phyloP scores from a whole-genome alignment of 306 rosid genomes.

The Cicer cuneatum region DNA sequence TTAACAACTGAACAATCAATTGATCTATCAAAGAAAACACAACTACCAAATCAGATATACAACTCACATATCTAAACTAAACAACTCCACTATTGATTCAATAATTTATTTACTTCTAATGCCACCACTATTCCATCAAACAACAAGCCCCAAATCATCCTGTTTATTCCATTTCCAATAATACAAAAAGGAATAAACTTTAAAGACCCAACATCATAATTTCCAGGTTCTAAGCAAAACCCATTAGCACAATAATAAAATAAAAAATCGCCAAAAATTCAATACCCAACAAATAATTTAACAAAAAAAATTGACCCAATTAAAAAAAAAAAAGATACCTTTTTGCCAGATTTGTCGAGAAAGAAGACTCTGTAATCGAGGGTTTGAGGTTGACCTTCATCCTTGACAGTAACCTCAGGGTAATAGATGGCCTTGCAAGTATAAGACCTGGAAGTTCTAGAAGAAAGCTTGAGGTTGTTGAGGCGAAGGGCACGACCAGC shows the following conservation, averaged over 20 bases:
- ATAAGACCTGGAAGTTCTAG: slow-evolving; percentile 50
- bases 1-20: slow-evolving; percentile 10
- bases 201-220: slow-evolving; percentile 35
- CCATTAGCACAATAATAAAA: not conserved
- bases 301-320: not conserved
- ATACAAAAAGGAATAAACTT: slow-evolving; percentile 33
- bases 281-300: not conserved
- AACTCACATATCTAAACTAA: slow-evolving; percentile 7
- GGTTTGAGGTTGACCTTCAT: slow-evolving; percentile 80
- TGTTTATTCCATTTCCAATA: slow-evolving; percentile 8
- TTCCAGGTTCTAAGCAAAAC: not conserved
- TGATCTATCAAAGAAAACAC: slow-evolving; percentile 20
- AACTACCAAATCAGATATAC: slow-evolving; percentile 22
- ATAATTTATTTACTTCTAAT: not conserved
- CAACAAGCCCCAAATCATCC: slow-evolving; percentile 20
- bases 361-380: slow-evolving; percentile 85
- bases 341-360: slow-evolving; percentile 70
- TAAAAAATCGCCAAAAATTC: not conserved
- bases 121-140: slow-evolving; percentile 16
- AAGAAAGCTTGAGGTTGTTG: slow-evolving; percentile 43
- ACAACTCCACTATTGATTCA: not conserved
- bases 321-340: slow-evolving; percentile 50
- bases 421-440: slow-evolving; percentile 78
- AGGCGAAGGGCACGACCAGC: slow-evolving; percentile 34
- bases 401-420: slow-evolving; percentile 69